These are phyloP conservation scores for Scheffersomyces titani DNA, from an alignment of 1,139 yeast genomes.

Conservation along the genomic window DNA sequence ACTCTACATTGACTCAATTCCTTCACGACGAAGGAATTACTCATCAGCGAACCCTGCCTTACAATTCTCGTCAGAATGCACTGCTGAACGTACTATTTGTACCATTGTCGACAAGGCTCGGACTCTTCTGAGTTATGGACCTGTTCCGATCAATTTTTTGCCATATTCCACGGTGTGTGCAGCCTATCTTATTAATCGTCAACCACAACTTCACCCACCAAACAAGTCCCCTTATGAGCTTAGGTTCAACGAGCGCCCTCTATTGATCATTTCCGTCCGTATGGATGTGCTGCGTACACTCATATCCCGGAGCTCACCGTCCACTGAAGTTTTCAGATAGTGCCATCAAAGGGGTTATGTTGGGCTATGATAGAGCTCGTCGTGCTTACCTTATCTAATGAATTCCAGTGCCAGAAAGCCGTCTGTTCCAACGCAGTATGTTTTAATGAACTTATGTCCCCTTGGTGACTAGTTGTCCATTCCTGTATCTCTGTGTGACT, in stretches of 20 bases:
- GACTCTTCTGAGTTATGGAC: not conserved
- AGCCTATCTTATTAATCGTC: not conserved
- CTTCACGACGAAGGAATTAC: not conserved
- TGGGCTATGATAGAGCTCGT: not conserved
- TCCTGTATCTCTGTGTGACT: too few species aligned
- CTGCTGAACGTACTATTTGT: not conserved
- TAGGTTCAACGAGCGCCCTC: not conserved
- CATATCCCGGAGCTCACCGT: not conserved
- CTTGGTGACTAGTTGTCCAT: too few species aligned
- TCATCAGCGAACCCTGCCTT: slow-evolving; percentile 1
- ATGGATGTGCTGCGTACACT: not conserved
- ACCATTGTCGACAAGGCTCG: not conserved
- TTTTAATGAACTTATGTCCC: too few species aligned
- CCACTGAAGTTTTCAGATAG: not conserved
- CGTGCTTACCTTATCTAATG: not conserved
- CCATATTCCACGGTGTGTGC: not conserved
- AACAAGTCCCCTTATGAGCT: not conserved
- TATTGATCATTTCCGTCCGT: not conserved
- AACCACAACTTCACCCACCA: not conserved
- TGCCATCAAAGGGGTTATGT: not conserved
- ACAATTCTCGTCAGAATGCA: not conserved
- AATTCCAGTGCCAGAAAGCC: too few species aligned
- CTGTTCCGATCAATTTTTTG: not conserved
- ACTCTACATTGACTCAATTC: not conserved
- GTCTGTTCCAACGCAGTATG: too few species aligned